phyloP scores from a whole-genome alignment of 2,329 filamentous ascomycete genomes.

The Aspergillaceae sp. region DNA sequence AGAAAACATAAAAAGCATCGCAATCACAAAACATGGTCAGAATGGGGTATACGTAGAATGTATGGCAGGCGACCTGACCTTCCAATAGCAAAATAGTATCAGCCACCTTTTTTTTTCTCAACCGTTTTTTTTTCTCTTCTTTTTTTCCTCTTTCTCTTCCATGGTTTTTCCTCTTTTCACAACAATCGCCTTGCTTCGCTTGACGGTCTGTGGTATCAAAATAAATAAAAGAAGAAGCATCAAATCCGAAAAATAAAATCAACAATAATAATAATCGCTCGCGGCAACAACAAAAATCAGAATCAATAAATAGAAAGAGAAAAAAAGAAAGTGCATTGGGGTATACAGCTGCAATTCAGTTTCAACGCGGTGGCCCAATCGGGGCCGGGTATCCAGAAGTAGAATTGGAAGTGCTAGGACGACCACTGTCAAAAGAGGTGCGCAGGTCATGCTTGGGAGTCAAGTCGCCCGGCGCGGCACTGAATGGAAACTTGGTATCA shows the following conservation, averaged over 20 bases:
- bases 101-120: not conserved
- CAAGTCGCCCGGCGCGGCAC: conserved; percentile 60
- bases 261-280: conserved; percentile 14
- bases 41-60: conserved; percentile 4
- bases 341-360: conserved; percentile 40
- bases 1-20: conserved; percentile 4
- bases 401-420: conserved; percentile 91
- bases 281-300: conserved; percentile 5
- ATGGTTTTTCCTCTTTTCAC: conserved; percentile 4
- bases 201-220: conserved; percentile 25
- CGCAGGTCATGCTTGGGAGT: conserved; percentile 77
- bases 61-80: conserved; percentile 1
- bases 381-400: conserved; percentile 94
- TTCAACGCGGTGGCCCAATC: conserved; percentile 82
- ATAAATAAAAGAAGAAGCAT: not conserved
- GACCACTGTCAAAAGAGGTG: conserved; percentile 81
- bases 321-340: conserved; percentile 28
- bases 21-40: conserved; percentile 1
- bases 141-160: not conserved
- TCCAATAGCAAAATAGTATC: conserved; percentile 2
- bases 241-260: conserved; percentile 4
- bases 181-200: conserved; percentile 4
- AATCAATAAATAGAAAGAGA: conserved; percentile 5
- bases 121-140: no score
- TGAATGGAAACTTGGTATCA: conserved; percentile 60